Evolutionary conservation across 805 yeast species (phyloP), one percentile per base, ranked within the genome.

Genomic region (Spathaspora girioi): DNA sequence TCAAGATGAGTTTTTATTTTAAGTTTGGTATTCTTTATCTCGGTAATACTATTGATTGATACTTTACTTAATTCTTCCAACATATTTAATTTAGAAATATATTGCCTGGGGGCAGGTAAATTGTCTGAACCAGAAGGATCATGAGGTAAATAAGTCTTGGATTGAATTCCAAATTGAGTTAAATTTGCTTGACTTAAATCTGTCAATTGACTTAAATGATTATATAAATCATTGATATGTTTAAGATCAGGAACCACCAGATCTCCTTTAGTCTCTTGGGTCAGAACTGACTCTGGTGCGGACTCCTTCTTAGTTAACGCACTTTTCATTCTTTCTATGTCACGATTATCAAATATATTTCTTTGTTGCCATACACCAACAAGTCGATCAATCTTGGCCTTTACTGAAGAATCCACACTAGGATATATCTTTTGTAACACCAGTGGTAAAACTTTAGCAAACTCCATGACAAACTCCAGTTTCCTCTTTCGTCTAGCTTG

Each of bases 401-500:
- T 75, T 10, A 78, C 66, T n/a, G 61, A 49, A 1, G 59, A 50
- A 49, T 70, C 75, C 18, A 77, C 62, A 3, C 58, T 40, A 9
- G 60, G 54, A 51, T 66, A 69, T 1, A 72, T 66, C 6, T 62
- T 53, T 2, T 58, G 54, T 46, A 84, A 56, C 1, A 77, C 75
- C 1, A 52, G 48, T 1, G 82, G 81, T 42, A 84, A 61, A 2
- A 77, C 78, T 1, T 64, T 61, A 11, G 81, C 75, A 66, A 87
- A 89, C 2, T 82, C 84, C 8, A 66, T 69, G 2, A 85, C 66
- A 56, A 86, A 84, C 46, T 82, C 88, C 3, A 70, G 69, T 59
- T 79, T 82, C 53, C 79, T 75, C 58, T 83, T 81, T 32, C 85
- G 83, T 52, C 84, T 76, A 2, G 91, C 82, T 62, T 87, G 87